Conservation (phyloP, 345 rosid genomes). For the Eutrema heterophyllum region DNA sequence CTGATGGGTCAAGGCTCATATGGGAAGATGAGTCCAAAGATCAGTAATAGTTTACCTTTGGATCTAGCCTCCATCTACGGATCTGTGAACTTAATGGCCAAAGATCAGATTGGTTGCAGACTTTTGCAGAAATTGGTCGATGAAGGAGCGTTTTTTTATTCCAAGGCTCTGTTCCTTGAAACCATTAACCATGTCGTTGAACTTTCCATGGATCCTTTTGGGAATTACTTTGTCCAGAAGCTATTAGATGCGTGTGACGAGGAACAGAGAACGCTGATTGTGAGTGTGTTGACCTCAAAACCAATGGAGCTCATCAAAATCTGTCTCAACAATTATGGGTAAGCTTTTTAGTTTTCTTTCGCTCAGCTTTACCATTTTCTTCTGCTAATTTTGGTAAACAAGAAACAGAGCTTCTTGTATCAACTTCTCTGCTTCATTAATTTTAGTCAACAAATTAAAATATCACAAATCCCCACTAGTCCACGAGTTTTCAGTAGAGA, state of each 20-base stretch:
- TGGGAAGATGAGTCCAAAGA: neutral
- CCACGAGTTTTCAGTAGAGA: constrained; percentile 20
- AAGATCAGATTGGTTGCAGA: constrained; percentile 53
- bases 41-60: neutral
- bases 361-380: neutral
- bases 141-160: constrained; percentile 39
- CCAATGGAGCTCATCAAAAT: constrained; percentile 41
- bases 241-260: constrained; percentile 41
- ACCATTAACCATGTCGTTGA: constrained; percentile 39
- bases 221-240: constrained; percentile 60
- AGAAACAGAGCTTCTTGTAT: neutral
- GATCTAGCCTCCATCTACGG: constrained; percentile 36
- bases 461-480: neutral
- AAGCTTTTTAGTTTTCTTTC: neutral
- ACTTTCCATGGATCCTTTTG: constrained; percentile 54
- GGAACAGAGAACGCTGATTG: constrained; percentile 42
- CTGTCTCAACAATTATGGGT: constrained; percentile 60
- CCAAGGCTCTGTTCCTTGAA: constrained; percentile 30
- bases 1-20: constrained; percentile 8
- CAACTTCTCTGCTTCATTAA: neutral
- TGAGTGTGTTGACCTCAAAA: constrained; percentile 35
- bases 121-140: constrained; percentile 47
- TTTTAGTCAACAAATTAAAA: neutral
- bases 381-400: neutral
- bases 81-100: constrained; percentile 43